These are phyloP conservation scores for Narthecium ossifragum DNA, from an alignment of 106 monocot genomes.

Conservation along the genomic window DNA sequence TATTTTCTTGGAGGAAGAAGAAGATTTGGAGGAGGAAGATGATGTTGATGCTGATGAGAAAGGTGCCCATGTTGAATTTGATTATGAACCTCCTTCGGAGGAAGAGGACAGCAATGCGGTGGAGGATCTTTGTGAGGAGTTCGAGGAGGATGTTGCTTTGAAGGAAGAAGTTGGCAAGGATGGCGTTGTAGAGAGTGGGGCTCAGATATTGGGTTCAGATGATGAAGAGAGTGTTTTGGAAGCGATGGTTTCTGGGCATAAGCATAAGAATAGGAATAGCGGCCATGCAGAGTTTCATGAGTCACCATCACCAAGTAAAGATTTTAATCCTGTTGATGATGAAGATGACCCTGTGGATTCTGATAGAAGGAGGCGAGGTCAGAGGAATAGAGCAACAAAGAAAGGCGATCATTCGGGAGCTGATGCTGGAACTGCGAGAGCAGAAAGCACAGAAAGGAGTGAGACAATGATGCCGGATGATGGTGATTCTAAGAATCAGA, in stretches of 20 bases:
- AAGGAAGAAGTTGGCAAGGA: conserved; percentile 19
- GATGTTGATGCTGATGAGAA: conserved; percentile 21
- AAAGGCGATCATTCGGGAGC: conserved; percentile 11
- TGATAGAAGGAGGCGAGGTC: conserved; percentile 23
- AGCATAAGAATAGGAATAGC: conserved; percentile 31
- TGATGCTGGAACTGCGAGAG: conserved; percentile 10
- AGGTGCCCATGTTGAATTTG: conserved; percentile 25
- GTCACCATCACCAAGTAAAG: neutral
- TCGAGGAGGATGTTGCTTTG: conserved; percentile 37
- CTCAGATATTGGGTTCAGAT: conserved; percentile 11
- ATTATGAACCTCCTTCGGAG: conserved; percentile 20
- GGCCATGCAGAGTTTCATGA: conserved; percentile 8
- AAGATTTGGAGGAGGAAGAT: conserved; percentile 14
- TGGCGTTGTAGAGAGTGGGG: conserved; percentile 5
- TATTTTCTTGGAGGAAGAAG: conserved; percentile 55
- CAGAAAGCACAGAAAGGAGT: conserved; percentile 1
- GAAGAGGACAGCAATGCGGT: conserved; percentile 25
- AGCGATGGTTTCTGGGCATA: conserved; percentile 57
- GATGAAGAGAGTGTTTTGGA: conserved; percentile 35
- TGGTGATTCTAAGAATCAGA: conserved; percentile 12
- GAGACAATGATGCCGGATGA: conserved; percentile 1
- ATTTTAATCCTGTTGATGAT: conserved; percentile 19
- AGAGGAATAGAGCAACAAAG: conserved; percentile 25
- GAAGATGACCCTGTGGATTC: conserved; percentile 20
- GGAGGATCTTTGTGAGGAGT: conserved; percentile 36